Conservation (phyloP, 2,329 filamentous ascomycete genomes). For the Emmonsia crescens region DNA sequence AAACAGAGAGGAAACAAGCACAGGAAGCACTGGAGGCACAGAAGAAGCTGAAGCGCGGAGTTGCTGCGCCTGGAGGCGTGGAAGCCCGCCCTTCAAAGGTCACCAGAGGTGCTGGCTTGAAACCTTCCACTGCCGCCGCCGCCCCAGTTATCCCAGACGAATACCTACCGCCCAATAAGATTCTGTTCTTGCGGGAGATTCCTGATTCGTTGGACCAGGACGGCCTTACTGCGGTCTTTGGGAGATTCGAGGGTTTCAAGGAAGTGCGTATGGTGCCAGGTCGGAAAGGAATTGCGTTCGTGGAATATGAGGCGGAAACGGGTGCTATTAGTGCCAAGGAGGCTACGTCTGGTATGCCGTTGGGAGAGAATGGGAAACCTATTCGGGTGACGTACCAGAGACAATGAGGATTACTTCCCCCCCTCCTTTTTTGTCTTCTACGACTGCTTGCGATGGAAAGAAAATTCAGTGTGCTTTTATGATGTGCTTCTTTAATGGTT, state of each 20-base stretch:
- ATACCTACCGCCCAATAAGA: conserved; percentile 95
- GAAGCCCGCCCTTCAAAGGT: conserved; percentile 56
- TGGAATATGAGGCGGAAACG: conserved; percentile 85
- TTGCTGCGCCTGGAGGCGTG: conserved; percentile 36
- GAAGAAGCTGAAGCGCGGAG: conserved; percentile 60
- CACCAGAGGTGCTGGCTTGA: conserved; percentile 61
- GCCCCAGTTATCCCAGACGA: conserved; percentile 84
- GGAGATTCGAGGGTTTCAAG: conserved; percentile 83
- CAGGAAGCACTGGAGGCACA: conserved; percentile 67
- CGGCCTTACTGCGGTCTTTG: conserved; percentile 67
- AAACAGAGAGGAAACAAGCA: conserved; percentile 64
- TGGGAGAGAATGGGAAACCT: conserved; percentile 62
- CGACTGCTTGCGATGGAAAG: neutral
- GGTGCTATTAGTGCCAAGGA: conserved; percentile 91
- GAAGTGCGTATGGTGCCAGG: conserved; percentile 85
- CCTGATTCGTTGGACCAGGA: conserved; percentile 80
- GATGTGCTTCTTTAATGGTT: conserved; percentile 8
- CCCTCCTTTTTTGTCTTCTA: conserved; percentile 9
- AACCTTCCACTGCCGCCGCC: conserved; percentile 57
- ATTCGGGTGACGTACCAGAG: conserved; percentile 97
- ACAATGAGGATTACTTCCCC: conserved; percentile 48
- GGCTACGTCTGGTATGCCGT: conserved; percentile 71
- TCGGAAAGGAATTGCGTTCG: conserved; percentile 80
- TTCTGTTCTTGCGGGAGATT: conserved; percentile 84
- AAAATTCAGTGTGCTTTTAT: neutral